Conservation (phyloP, 805 yeast genomes). For the Wickerhamiella slavikovae region DNA sequence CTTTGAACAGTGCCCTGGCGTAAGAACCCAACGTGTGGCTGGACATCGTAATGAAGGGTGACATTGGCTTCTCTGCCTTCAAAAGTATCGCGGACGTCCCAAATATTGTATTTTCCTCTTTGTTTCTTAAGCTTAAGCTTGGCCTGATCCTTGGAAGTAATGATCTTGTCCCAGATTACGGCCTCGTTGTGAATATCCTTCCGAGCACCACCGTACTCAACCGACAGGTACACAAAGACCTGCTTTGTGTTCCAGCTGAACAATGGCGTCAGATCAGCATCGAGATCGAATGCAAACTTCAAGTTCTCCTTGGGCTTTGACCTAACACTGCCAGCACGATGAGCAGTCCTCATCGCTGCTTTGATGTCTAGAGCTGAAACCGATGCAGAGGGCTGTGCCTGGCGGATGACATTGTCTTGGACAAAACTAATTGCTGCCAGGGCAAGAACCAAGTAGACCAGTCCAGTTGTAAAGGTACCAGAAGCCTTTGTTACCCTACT, state of each 20-base stretch:
- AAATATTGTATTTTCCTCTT: conserved; percentile 61
- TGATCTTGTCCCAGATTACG: conserved; percentile 81
- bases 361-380: conserved; percentile 7
- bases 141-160: conserved; percentile 39
- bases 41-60: conserved; percentile 73
- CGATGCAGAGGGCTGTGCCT: conserved; percentile 8
- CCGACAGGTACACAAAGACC: conserved; percentile 77
- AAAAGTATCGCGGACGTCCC: conserved; percentile 52
- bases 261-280: conserved; percentile 48
- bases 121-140: conserved; percentile 28
- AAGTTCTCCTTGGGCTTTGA: conserved; percentile 61
- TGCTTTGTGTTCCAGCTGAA: conserved; percentile 97
- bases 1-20: too few species aligned
- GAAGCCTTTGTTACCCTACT: conserved; percentile 17
- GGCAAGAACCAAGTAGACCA: conserved; percentile 12
- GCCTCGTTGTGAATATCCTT: conserved; percentile 31
- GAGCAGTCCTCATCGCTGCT: conserved; percentile 14
- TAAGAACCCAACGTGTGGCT: conserved; percentile 74
- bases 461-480: conserved; percentile 17
- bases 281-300: conserved; percentile 49
- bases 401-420: conserved; percentile 13
- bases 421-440: conserved; percentile 13
- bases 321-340: conserved; percentile 44
- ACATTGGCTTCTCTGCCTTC: conserved; percentile 42
- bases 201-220: conserved; percentile 44